Conservation (phyloP, 768 basidiomycete species). For the Rhizopogon vinicolor region DNA sequence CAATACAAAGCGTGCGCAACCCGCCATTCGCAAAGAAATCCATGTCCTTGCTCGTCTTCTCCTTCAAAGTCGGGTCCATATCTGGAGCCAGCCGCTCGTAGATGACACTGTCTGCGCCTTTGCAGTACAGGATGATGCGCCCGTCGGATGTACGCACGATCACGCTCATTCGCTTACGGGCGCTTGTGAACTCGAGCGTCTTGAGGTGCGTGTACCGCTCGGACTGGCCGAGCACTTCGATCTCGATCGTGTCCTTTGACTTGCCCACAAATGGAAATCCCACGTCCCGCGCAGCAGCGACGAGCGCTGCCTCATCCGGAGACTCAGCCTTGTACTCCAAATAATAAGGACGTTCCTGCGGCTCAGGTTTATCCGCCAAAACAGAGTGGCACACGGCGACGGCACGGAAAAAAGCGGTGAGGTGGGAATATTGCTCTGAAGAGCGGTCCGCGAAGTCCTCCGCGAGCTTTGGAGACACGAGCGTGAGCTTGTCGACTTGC, state of each 20-base stretch:
- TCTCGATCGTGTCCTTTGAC: constrained; percentile 71
- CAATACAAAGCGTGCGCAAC: constrained; percentile 86
- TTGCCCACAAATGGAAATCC: constrained; percentile 88
- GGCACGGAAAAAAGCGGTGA: constrained; percentile 89
- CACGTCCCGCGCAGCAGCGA: constrained; percentile 85
- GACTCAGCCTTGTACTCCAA: constrained; percentile 95
- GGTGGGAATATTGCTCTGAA: constrained; percentile 54
- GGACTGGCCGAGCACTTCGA: constrained; percentile 86
- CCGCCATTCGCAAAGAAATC: constrained; percentile 93
- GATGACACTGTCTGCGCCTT: constrained; percentile 96
- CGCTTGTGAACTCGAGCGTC: constrained; percentile 89
- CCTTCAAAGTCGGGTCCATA: constrained; percentile 72
- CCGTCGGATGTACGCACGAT: constrained; percentile 69
- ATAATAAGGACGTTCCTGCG: constrained; percentile 50
- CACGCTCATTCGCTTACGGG: constrained; percentile 94
- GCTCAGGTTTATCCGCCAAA: constrained; percentile 72
- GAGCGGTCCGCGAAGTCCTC: constrained; percentile 65
- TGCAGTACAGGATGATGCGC: constrained; percentile 80
- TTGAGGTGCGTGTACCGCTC: constrained; percentile 80
- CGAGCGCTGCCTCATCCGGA: constrained; percentile 93
- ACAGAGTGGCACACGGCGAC: constrained; percentile 94
- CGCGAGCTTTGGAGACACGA: constrained; percentile 83
- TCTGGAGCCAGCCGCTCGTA: constrained; percentile 78
- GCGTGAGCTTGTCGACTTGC: constrained; percentile 76
- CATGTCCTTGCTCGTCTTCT: constrained; percentile 80